phyloP scores from a whole-genome alignment of 768 basidiomycete genomes.

The Rossbeevera mucosa region DNA sequence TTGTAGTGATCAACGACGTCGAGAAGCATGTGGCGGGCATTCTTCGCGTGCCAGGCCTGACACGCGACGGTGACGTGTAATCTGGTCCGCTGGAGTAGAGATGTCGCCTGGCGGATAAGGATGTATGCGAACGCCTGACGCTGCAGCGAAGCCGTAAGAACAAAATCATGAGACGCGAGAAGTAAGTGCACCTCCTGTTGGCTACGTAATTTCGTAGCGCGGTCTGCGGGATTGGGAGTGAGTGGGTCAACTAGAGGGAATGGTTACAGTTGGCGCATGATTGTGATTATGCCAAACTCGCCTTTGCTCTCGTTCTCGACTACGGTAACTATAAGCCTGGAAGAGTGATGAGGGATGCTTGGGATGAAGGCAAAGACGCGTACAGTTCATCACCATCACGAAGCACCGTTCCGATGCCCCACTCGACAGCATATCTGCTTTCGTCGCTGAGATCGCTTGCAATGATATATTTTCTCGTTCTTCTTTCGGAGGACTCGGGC shows the following conservation, averaged over 20 bases:
- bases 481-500: conserved; percentile 55
- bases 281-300: conserved; percentile 29
- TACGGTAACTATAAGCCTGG: conserved; percentile 78
- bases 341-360: background rate
- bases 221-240: conserved; percentile 68
- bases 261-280: conserved; percentile 1
- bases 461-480: conserved; percentile 71
- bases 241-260: conserved; percentile 54
- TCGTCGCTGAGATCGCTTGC: conserved; percentile 96
- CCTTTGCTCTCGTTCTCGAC: conserved; percentile 91
- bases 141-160: conserved; percentile 35
- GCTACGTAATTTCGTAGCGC: conserved; percentile 71
- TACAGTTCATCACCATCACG: conserved; percentile 90
- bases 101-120: conserved; percentile 83
- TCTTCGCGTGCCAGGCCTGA: conserved; percentile 98
- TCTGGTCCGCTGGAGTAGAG: conserved; percentile 84
- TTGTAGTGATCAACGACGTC: conserved; percentile 85
- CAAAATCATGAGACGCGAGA: conserved; percentile 1
- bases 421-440: conserved; percentile 91
- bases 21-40: conserved; percentile 84
- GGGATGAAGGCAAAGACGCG: conserved; percentile 12
- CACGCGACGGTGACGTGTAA: conserved; percentile 84
- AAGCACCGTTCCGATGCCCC: conserved; percentile 95
- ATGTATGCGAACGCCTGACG: conserved; percentile 87
- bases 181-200: conserved; percentile 77